phyloP scores from a whole-genome alignment of 2,329 filamentous ascomycete species.

The Emericellopsis cladophorae region DNA sequence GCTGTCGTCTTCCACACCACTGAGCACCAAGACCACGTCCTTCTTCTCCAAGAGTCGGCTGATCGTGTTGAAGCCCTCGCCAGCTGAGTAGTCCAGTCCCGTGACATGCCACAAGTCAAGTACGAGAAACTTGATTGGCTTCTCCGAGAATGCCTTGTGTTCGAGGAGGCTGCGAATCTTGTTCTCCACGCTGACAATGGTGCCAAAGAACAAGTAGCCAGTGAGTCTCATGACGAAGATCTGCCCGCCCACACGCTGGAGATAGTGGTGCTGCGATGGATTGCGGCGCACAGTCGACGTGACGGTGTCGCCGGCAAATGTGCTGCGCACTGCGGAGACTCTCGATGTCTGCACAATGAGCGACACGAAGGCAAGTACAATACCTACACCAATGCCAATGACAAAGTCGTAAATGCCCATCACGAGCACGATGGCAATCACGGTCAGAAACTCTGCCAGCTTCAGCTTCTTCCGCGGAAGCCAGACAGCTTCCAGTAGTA shows the following conservation, averaged over 20 bases:
- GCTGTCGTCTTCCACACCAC: slow-evolving; percentile 64
- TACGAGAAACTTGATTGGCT: slow-evolving; percentile 80
- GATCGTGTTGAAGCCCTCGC: slow-evolving; percentile 88
- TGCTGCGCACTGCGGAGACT: slow-evolving; percentile 77
- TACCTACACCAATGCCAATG: slow-evolving; percentile 81
- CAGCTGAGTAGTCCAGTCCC: slow-evolving; percentile 90
- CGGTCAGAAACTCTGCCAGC: slow-evolving; percentile 76
- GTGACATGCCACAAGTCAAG: slow-evolving; percentile 83
- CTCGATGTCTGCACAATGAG: slow-evolving; percentile 86
- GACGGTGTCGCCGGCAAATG: slow-evolving; percentile 81
- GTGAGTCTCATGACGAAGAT: slow-evolving; percentile 85
- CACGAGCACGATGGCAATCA: slow-evolving; percentile 78
- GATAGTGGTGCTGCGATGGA: slow-evolving; percentile 74
- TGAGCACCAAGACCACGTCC: slow-evolving; percentile 69
- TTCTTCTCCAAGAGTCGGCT: slow-evolving; percentile 70
- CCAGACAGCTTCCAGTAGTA: slow-evolving; percentile 79
- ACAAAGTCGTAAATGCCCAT: slow-evolving; percentile 99
- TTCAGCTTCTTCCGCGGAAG: slow-evolving; percentile 82
- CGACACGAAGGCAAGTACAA: slow-evolving; percentile 80
- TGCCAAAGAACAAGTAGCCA: slow-evolving; percentile 96
- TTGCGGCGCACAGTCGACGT: slow-evolving; percentile 89
- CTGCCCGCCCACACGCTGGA: slow-evolving; percentile 75
- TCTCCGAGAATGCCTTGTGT: slow-evolving; percentile 63
- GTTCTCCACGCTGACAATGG: slow-evolving; percentile 88
- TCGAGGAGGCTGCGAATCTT: slow-evolving; percentile 73